A percentile compares a stretch with the other conserved stretches of the same genome.
phyloP scores from a whole-genome alignment of 78 protist genomes.

The Mantamonas sphyraenae region DNA sequence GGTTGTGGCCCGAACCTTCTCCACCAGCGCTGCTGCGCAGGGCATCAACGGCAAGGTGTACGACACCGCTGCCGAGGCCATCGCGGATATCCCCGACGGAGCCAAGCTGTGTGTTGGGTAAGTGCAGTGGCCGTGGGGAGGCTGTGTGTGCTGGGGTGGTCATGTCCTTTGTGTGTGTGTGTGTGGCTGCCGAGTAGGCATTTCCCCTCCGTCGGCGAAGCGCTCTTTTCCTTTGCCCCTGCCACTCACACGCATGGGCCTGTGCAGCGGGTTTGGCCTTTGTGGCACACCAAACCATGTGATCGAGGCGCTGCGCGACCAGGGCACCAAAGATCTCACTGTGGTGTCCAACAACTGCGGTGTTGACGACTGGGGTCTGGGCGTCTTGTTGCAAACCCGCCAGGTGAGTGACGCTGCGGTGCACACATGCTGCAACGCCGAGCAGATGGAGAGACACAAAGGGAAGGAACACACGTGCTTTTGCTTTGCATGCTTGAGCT shows the following conservation, averaged over 20 bases:
- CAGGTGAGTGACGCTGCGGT: too few relatives aligned
- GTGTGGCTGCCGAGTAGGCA: neutral
- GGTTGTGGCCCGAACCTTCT: too few relatives aligned
- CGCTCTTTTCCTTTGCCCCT: neutral
- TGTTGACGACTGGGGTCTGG: conserved; percentile 87
- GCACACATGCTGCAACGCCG: too few relatives aligned
- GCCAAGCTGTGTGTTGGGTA: conserved; percentile 26
- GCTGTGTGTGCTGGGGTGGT: neutral
- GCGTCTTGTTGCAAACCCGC: conserved; percentile 59
- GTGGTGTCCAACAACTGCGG: conserved; percentile 84
- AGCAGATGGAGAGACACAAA: too few relatives aligned
- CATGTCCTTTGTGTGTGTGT: neutral
- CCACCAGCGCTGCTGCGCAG: too few relatives aligned
- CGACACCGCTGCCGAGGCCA: conserved; percentile 62
- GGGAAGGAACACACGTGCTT: too few relatives aligned
- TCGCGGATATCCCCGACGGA: conserved; percentile 63
- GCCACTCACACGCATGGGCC: conserved; percentile 1
- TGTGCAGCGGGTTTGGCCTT: conserved; percentile 91
- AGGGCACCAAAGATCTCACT: conserved; percentile 61
- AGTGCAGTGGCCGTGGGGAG: neutral
- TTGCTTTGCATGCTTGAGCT: too few relatives aligned
- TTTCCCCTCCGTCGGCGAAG: neutral
- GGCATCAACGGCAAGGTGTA: too few relatives aligned
- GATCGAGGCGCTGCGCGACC: conserved; percentile 60
- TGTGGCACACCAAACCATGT: conserved; percentile 84